A percentile compares a stretch with the other conserved stretches of the same genome.
These are phyloP conservation scores for Metschnikowia henanensis DNA, from an alignment of 805 yeast genomes.

Conservation along the genomic window DNA sequence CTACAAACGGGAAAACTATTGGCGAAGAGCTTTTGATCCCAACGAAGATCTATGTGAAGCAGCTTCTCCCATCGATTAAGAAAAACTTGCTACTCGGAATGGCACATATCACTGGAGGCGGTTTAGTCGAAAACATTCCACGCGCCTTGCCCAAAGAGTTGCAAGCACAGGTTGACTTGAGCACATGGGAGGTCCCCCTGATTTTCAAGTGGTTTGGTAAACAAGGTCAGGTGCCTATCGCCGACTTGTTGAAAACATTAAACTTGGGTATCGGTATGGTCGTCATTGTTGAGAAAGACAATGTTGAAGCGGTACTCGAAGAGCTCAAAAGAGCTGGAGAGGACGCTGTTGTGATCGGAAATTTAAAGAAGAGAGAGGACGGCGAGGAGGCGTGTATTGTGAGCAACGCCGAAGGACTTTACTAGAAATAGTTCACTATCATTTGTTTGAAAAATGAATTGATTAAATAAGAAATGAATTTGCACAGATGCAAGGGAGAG, in stretches of 20 bases:
- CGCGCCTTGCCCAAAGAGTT: constrained; percentile 83
- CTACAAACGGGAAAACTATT: constrained; percentile 57
- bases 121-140: constrained; percentile 93
- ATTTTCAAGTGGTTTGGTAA: constrained; percentile 94
- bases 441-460: no score
- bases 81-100: constrained; percentile 75
- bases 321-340: constrained; percentile 68
- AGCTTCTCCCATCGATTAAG: constrained; percentile 71
- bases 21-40: constrained; percentile 89
- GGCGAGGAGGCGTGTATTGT: constrained; percentile 66
- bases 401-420: constrained; percentile 19
- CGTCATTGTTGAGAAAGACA: constrained; percentile 69
- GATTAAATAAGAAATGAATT: no score
- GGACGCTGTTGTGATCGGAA: constrained; percentile 55
- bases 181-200: constrained; percentile 79
- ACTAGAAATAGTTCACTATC: no score
- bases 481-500: no score
- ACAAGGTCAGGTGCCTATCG: constrained; percentile 85
- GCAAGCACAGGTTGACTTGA: constrained; percentile 78
- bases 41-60: constrained; percentile 93
- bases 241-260: constrained; percentile 85
- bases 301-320: constrained; percentile 56
- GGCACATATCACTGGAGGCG: constrained; percentile 99
- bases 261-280: constrained; percentile 98
- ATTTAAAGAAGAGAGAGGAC: constrained; percentile 37